These are phyloP conservation scores for Euryodendron excelsum DNA, from an alignment of 148 eudicot genomes.

Conservation along the genomic window DNA sequence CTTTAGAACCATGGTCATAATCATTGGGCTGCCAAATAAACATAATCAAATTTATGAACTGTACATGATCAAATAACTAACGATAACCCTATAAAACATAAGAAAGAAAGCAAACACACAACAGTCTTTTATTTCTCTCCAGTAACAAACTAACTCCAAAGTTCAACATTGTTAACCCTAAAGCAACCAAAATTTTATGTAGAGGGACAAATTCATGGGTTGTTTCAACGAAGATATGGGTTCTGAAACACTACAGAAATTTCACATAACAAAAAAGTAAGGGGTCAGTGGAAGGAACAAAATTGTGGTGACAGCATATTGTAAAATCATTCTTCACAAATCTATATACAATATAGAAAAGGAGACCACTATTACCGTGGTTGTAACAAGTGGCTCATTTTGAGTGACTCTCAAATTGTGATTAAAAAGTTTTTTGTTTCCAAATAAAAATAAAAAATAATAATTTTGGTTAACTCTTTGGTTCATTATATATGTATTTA, in stretches of 20 bases:
- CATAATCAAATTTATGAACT: background rate
- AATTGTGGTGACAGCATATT: background rate
- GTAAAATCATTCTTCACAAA: background rate
- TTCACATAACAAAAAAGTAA: too few relatives aligned
- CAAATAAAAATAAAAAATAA: too few relatives aligned
- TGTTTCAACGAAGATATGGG: background rate
- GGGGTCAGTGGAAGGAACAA: too few relatives aligned
- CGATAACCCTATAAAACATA: background rate
- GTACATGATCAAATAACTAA: background rate
- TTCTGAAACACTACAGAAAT: background rate
- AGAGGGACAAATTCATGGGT: background rate
- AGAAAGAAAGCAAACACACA: background rate
- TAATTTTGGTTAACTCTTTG: too few relatives aligned
- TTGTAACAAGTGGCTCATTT: too few relatives aligned
- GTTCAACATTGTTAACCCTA: background rate
- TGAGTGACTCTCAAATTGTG: too few relatives aligned
- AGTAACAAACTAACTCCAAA: background rate
- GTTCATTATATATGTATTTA: too few relatives aligned
- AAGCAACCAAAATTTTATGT: constrained; percentile 2
- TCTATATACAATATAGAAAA: too few relatives aligned
- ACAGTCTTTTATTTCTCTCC: background rate
- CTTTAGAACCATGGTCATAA: constrained; percentile 73
- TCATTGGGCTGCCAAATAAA: constrained; percentile 69
- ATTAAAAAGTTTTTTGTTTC: too few relatives aligned
- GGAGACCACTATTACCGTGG: too few relatives aligned